Evolutionary conservation across 805 yeast species (phyloP), one percentile per base, ranked within the genome.

Genomic region (Cyberlindnera amylophila): DNA sequence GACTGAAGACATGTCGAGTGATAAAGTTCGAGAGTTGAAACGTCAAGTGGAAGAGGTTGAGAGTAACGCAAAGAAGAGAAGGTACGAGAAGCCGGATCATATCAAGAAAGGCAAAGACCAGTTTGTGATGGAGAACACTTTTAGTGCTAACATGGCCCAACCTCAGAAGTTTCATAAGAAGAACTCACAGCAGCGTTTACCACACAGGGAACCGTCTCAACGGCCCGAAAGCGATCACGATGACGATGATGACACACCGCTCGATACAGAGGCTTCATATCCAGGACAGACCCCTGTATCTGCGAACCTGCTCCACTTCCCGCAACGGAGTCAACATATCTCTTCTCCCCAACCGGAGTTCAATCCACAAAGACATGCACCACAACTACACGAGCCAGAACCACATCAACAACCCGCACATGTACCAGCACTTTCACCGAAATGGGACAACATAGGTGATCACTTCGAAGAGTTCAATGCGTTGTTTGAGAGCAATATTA

Each of bases 1-100:
- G 9, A 66, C 66, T 10, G 79, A 77, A 24, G 55, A 51, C 16
- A 57, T 59, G 57, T 44, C 60, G 63, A 67, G 21, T 55, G 63
- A 49, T 28, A 36, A 47, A 15, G 39, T 63, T 33, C 49, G 55
- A 15, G 55, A 59, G 38, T 36, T 64, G 50, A 51, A 57, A 45
- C 47, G 52, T 31, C 48, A 46, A 34, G 55, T 58, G 15, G 61
- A 57, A 36, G 54, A 45, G 31, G 57, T 47, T 4, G 61, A 54
- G 39, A 50, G 39, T 19, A 38, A 30, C 4, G 34, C 45, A 2
- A 50, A 45, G 37, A 35, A 32, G 35, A 44, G 30, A 33, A 42
- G 34, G 32, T 16, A 14, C 13, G 45, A 39, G 17, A 36, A 39
- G 32, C 24, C 24, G 24, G 36, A 36, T 2, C 32, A 15, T 14